Percentiles rank a stretch among this genome's conserved stretches.
Conservation (phyloP, 2,329 filamentous ascomycete species). For the Fusarium cyanostomum region DNA sequence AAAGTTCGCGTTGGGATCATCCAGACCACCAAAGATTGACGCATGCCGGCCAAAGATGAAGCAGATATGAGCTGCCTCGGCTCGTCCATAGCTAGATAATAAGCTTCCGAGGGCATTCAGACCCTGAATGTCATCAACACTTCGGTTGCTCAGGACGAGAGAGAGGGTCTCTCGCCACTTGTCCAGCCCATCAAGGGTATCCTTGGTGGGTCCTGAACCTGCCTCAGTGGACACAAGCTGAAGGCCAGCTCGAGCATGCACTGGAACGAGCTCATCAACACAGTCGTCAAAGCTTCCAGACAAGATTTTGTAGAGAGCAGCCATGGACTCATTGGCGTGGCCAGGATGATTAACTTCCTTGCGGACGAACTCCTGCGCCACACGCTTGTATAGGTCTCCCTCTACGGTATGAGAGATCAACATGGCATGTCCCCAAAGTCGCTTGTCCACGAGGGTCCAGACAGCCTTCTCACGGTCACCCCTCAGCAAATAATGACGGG, state of each 20-base stretch:
- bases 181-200: slow-evolving; percentile 84
- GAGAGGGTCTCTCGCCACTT: slow-evolving; percentile 93
- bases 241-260: slow-evolving; percentile 89
- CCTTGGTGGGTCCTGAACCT: slow-evolving; percentile 68
- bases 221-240: slow-evolving; percentile 86
- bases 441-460: slow-evolving; percentile 91
- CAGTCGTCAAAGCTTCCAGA: slow-evolving; percentile 95
- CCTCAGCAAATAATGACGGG: slow-evolving; percentile 77
- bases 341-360: slow-evolving; percentile 89
- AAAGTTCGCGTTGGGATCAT: slow-evolving; percentile 81
- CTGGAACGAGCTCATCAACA: slow-evolving; percentile 93
- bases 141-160: slow-evolving; percentile 88
- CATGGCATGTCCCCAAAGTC: slow-evolving; percentile 96
- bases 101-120: slow-evolving; percentile 83
- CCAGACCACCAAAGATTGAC: slow-evolving; percentile 80
- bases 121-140: slow-evolving; percentile 78
- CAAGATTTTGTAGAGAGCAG: slow-evolving; percentile 91
- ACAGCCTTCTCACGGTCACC: slow-evolving; percentile 92
- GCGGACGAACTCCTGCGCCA: slow-evolving; percentile 93
- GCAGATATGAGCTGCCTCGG: slow-evolving; percentile 93
- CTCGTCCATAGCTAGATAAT: slow-evolving; percentile 83
- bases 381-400: slow-evolving; percentile 87
- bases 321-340: slow-evolving; percentile 84
- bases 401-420: slow-evolving; percentile 83
- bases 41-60: slow-evolving; percentile 83